Evolutionary conservation across 371 early-diverging fungal genomes (phyloP).

Genomic region (Smittium culicis): DNA sequence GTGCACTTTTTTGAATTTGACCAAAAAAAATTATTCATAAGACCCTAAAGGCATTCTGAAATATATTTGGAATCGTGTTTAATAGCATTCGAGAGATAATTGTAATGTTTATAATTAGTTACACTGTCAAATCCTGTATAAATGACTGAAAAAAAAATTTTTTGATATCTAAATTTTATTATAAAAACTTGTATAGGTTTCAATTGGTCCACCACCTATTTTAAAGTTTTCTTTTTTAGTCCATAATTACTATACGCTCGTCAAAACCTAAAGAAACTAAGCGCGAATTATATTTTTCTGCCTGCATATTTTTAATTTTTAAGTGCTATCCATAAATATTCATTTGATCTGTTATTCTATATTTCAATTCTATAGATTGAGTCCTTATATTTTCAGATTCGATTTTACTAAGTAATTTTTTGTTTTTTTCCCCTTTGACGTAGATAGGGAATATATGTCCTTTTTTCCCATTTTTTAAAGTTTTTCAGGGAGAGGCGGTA

Average conservation of each 20-base stretch:
- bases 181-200: neutral
- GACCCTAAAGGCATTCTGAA: neutral
- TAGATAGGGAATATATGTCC: neutral
- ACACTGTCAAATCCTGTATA: neutral
- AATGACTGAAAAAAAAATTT: neutral
- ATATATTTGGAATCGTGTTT: neutral
- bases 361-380: neutral
- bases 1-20: neutral
- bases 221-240: neutral
- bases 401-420: neutral
- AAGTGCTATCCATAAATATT: neutral
- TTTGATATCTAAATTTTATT: neutral
- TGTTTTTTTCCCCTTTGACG: neutral
- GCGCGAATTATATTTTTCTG: neutral
- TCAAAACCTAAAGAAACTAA: neutral
- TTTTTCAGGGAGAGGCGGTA: neutral
- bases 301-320: neutral
- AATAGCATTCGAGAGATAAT: neutral
- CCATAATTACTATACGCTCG: neutral
- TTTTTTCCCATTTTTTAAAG: neutral
- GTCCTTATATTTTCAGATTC: neutral
- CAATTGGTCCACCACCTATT: neutral
- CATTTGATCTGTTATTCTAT: neutral
- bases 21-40: neutral
- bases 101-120: neutral